These are phyloP conservation scores for Tolypocladium nubicola DNA, from an alignment of 2,329 filamentous ascomycete genomes.

Conservation along the genomic window DNA sequence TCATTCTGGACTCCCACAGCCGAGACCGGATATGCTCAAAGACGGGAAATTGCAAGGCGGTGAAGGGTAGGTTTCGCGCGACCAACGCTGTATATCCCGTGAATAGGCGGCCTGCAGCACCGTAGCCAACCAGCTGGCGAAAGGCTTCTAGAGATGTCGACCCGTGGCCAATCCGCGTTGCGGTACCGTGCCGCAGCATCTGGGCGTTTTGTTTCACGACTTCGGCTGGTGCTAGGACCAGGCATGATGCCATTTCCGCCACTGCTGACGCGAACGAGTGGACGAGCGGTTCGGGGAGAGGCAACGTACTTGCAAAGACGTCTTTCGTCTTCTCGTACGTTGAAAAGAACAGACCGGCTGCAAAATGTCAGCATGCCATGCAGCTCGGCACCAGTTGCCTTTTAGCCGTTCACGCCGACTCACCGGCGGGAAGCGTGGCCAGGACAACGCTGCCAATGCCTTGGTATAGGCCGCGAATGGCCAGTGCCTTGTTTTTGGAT, in stretches of 20 bases:
- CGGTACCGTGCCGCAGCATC: conserved; percentile 44
- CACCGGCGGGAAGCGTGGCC: conserved; percentile 79
- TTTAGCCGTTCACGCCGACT: conserved; percentile 5
- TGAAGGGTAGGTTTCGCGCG: conserved; percentile 77
- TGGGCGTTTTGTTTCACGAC: conserved; percentile 93
- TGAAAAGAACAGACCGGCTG: conserved; percentile 79
- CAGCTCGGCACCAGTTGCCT: background rate
- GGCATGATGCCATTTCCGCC: conserved; percentile 75
- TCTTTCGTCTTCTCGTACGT: conserved; percentile 74
- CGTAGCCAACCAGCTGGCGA: conserved; percentile 38
- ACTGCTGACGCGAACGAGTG: conserved; percentile 64
- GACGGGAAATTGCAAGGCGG: conserved; percentile 77
- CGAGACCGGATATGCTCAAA: conserved; percentile 60
- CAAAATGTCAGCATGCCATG: background rate
- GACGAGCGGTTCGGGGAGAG: conserved; percentile 56
- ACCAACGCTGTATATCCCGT: conserved; percentile 72
- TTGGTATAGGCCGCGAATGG: conserved; percentile 70
- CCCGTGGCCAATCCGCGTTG: conserved; percentile 6
- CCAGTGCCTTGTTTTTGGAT: conserved; percentile 40
- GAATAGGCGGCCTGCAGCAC: conserved; percentile 47
- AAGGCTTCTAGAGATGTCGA: conserved; percentile 39
- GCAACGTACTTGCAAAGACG: conserved; percentile 40
- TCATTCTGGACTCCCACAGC: conserved; percentile 30
- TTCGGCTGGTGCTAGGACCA: conserved; percentile 80
- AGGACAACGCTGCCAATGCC: conserved; percentile 77